Base-by-base conservation (phyloP, 2,329 filamentous ascomycete genomes). In the Scedosporium dehoogii region DNA sequence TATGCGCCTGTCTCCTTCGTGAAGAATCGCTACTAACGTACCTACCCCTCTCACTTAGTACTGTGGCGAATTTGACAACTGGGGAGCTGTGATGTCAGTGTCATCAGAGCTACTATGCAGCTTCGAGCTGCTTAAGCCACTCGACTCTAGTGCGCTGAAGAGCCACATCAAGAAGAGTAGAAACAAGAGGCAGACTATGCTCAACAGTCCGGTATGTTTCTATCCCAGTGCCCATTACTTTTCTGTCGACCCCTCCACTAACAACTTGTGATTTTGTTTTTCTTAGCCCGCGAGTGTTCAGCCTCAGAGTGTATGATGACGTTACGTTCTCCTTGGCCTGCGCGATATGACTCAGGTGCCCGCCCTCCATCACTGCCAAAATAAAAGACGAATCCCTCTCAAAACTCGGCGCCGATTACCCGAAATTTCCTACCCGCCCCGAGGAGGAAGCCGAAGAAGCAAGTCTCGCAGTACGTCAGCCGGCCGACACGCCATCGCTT, bases 61-160 rank as follows among this genome's bases (percentile, higher is more conserved):
- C 72, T 99, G 94, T 70, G 94, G 94, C 67, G 94, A 99, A 74
- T 99, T 99, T 68, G 94, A 99, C 73, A 99, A 99, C 67, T 97
- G 94, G 91, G 94, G 94, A 21, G 94, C 94, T 14, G 92, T 97
- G 67, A 99, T 99, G 94, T 96, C 93, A 2, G 94, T 99, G 23
- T 97, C 92, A 1, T 85, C 85, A 14, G 94, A 97, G 74, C 78
- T 99, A 60, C 84, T 99, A 1, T 99, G 94, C 78, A 97, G 92
- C 73, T 99, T 99, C 71, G 94, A 99, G 76, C 81, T 99, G 16
- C 82, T 99, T 64, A 99, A 99, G 75, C 94, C 94, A 6, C 82
- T 99, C 57, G 94, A 99, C 75, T 97, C 92, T 12, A 96, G 90
- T 69, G 93, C 93, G 41, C 81, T 99, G 65, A 99, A 99, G 83